Conservation (phyloP, 1,139 yeast species). For the Saccharomycopsis hybrid region DNA sequence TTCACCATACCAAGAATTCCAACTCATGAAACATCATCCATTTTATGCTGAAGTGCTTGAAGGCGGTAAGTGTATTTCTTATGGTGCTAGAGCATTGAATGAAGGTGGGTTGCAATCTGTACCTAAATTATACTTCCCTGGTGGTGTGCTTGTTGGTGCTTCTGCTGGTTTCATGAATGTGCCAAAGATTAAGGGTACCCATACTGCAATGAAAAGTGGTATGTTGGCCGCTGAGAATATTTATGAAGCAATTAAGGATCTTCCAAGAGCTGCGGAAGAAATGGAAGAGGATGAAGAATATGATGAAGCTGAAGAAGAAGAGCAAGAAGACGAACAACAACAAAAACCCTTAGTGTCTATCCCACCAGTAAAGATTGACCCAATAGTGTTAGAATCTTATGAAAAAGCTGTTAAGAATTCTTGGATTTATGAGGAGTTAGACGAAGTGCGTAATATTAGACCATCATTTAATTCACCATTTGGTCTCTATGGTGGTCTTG, state of each 20-base stretch:
- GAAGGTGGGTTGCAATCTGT: slow-evolving; percentile 95
- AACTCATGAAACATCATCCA: slow-evolving; percentile 88
- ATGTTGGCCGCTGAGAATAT: slow-evolving; percentile 89
- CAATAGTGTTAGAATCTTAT: slow-evolving; percentile 39
- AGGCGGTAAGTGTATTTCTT: slow-evolving; percentile 89
- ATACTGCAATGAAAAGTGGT: slow-evolving; percentile 94
- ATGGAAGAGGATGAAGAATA: slow-evolving; percentile 38
- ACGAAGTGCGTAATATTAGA: slow-evolving; percentile 79
- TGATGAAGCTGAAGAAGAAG: slow-evolving; percentile 28
- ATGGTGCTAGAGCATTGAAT: slow-evolving; percentile 92
- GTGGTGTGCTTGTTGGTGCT: slow-evolving; percentile 92
- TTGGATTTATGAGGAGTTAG: slow-evolving; percentile 80
- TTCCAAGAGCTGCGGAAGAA: slow-evolving; percentile 31
- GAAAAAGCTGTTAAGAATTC: slow-evolving; percentile 62
- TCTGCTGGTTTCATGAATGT: slow-evolving; percentile 96
- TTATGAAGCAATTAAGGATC: slow-evolving; percentile 45
- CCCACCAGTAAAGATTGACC: slow-evolving; percentile 27
- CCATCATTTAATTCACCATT: slow-evolving; percentile 77
- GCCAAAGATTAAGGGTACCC: slow-evolving; percentile 97
- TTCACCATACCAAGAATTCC: slow-evolving; percentile 94
- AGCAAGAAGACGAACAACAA: no score
- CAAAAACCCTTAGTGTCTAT: slow-evolving; percentile 26
- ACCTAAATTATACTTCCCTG: slow-evolving; percentile 87
- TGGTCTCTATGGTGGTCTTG: slow-evolving; percentile 73
- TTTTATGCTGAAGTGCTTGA: slow-evolving; percentile 66